Evolutionary conservation across 2,329 filamentous ascomycete species (phyloP).

Genomic region (Penicillium sclerotiorum): DNA sequence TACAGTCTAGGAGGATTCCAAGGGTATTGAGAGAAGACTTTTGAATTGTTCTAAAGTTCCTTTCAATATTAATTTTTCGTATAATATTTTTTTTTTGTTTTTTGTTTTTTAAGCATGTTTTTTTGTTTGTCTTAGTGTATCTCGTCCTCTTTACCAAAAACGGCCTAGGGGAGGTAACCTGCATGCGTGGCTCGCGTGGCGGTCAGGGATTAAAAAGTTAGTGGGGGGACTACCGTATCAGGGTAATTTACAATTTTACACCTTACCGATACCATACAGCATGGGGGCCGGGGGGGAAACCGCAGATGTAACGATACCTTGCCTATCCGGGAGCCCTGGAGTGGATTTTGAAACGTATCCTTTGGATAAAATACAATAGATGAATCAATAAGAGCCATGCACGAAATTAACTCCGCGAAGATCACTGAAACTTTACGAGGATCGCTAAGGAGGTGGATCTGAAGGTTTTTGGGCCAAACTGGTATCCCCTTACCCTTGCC

Average conservation of each 20-base stretch:
- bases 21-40: too few species aligned
- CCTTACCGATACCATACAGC: too few species aligned
- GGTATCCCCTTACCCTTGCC: background rate
- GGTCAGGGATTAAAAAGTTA: conserved; percentile 28
- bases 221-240: background rate
- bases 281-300: background rate
- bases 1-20: background rate
- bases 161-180: conserved; percentile 6
- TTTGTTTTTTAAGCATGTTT: background rate
- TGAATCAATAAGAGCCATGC: conserved; percentile 5
- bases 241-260: conserved; percentile 4
- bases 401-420: conserved; percentile 6
- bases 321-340: too few species aligned
- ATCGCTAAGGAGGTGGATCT: conserved; percentile 15
- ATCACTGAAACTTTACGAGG: conserved; percentile 6
- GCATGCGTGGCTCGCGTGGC: conserved; percentile 31
- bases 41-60: too few species aligned
- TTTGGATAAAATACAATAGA: too few species aligned
- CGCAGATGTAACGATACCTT: background rate
- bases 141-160: conserved; percentile 1
- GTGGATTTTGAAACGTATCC: too few species aligned
- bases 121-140: background rate
- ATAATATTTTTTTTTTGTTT: background rate
- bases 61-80: too few species aligned
- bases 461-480: too few species aligned